Evolutionary conservation across 495 filamentous ascomycete genomes (phyloP), one percentile per base, ranked within the genome.

Genomic region (Penicillium nucicola): DNA sequence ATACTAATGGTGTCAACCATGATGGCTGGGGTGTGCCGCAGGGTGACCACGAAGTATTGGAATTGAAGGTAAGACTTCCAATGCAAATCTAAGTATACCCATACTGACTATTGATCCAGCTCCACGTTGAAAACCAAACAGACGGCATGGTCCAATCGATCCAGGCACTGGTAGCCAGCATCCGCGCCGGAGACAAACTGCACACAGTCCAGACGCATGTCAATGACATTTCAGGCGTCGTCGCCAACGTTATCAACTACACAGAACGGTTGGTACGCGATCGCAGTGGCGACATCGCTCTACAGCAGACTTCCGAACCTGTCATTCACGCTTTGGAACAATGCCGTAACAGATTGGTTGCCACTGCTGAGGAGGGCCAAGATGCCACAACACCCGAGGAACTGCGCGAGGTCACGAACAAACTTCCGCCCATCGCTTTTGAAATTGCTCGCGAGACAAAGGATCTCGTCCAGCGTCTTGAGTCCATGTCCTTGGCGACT

Each of bases 71-170:
- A 63, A 64, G 65, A 55, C 38, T 33, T 17, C 12, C 3, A 28
- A 28, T 28, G 25, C 25, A 28, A 2, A 36, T 0, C 7, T 8
- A 2, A 42, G 13, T 5, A 18, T 0, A 17, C 15, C n/a, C 7
- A 33, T 42, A 35, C 50, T 53, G 19, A 47, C 42, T 8, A 13
- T 1, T 34, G 7, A 14, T 45, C 1, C 18, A 87, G 83, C 81
- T 87, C 52, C 92, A 91, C 64, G 83, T 95, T 35, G 89, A 95
- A 56, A 87, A 89, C 54, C 89, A 92, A 67, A 90, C 88, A 11
- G 87, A 88, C 41, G 73, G 83, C 11, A 80, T 95, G 34, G 85
- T 95, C 20, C 83, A 89, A 56, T 85, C 83, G 18, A 92, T 96
- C 56, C 89, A 92, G 66, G 78, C 84, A 4, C 81, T 96, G 10